phyloP scores from a whole-genome alignment of 371 early-diverging fungal species.

The Mortierella sp. region DNA sequence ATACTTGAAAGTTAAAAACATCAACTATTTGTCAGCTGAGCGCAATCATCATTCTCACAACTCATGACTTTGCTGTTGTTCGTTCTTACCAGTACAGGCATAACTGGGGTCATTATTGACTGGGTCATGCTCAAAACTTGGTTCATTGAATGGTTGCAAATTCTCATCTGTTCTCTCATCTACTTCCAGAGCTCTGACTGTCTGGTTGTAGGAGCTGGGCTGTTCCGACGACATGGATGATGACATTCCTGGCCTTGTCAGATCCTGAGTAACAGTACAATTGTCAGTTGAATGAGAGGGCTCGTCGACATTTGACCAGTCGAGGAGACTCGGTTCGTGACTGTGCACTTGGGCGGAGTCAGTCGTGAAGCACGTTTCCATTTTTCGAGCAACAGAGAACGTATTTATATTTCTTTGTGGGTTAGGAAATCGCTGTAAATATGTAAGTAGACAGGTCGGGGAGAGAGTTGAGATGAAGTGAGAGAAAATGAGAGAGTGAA shows the following conservation, averaged over 20 bases:
- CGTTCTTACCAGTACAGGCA: neutral
- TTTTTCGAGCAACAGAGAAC: no score
- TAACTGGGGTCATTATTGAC: neutral
- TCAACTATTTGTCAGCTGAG: neutral
- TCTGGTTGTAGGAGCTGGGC: no score
- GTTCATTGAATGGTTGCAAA: neutral
- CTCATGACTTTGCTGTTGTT: no score
- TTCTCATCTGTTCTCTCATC: neutral
- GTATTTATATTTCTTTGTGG: no score
- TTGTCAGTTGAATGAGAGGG: neutral
- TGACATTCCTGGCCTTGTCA: neutral
- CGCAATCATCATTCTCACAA: neutral
- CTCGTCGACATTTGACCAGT: neutral
- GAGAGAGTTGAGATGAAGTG: no score
- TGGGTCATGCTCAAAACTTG: neutral
- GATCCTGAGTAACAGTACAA: neutral
- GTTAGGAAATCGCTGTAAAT: no score
- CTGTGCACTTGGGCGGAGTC: conserved; percentile 4
- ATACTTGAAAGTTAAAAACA: neutral
- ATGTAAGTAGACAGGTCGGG: no score
- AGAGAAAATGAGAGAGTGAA: no score
- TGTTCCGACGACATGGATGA: neutral
- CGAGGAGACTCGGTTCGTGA: neutral
- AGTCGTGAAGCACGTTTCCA: no score
- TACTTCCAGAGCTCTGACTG: neutral